Evolutionary conservation across 1,139 yeast genomes (phyloP).

Genomic region (Schwanniomyces etchellsii): DNA sequence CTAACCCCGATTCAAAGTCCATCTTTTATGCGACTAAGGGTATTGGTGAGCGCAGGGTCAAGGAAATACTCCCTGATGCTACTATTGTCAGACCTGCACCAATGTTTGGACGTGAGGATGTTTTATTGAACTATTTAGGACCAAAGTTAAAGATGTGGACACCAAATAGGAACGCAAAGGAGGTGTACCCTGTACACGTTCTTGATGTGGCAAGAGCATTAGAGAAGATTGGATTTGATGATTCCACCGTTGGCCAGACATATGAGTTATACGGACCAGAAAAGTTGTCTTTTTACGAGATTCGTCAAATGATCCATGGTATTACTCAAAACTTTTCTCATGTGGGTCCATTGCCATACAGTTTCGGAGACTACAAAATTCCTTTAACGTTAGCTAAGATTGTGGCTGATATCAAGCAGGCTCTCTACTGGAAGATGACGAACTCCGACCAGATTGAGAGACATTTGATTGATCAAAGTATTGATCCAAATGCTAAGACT

Average conservation of each 20-base stretch:
- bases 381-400: conserved; percentile 40
- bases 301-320: conserved; percentile 66
- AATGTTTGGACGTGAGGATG: conserved; percentile 73
- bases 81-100: conserved; percentile 87
- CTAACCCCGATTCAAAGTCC: conserved; percentile 63
- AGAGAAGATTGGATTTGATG: conserved; percentile 77
- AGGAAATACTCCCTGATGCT: conserved; percentile 63
- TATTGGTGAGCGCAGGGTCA: conserved; percentile 67
- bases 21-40: conserved; percentile 78
- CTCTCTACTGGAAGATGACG: conserved; percentile 63
- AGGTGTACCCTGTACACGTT: conserved; percentile 70
- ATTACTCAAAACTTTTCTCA: conserved; percentile 55
- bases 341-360: conserved; percentile 44
- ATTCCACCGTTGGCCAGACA: conserved; percentile 70
- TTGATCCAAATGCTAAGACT: conserved; percentile 58
- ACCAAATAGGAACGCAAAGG: conserved; percentile 61
- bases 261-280: conserved; percentile 77
- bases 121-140: conserved; percentile 60
- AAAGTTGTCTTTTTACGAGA: conserved; percentile 55
- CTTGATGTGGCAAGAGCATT: conserved; percentile 75
- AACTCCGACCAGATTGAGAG: conserved; percentile 77
- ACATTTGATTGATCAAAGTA: conserved; percentile 61
- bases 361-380: conserved; percentile 25
- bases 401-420: conserved; percentile 43
- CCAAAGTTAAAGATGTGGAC: conserved; percentile 54